Evolutionary conservation across 2,329 filamentous ascomycete species (phyloP), one percentile per base, ranked within the genome.

Genomic region (Eurotiales sp.): DNA sequence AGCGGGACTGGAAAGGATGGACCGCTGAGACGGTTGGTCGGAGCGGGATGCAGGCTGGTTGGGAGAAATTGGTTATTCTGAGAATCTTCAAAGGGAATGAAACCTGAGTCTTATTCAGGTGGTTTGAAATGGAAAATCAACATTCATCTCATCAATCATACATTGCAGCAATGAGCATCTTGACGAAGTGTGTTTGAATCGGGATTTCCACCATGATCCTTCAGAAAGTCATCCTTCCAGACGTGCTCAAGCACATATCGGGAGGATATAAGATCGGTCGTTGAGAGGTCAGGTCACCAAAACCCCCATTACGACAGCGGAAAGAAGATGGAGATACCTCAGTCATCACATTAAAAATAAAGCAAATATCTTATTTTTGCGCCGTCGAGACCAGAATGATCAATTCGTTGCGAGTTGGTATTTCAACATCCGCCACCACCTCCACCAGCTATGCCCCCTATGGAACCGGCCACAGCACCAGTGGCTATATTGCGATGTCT

Each of bases 21-120:
- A 77, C 69, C 55, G 88, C 82, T 8, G 84, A 90, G 66, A 88
- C 82, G 15, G 90, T 95, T 4, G 86, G 88, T 6, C 80, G 78
- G 49, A 96, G 90, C 69, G 92, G 92, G 44, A 90, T 86, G 75
- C 83, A 87, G 68, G 92, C 87, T 25, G 93, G 93, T 0, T 96
- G 92, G 91, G 93, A 99, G 75, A 95, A 87, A 73, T 75, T 99
- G 69, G 86, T 90, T 64, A 87, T 99, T 61, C 75, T 97, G 60
- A 82, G 91, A 65, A 87, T 96, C 65, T 95, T 89, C 87, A 81
- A 83, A 62, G 59, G 60, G 41, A 39, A 23, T 22, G 21, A 15
- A 43, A n/a, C 3, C 30, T 32, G 5, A n/a, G 22, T 7, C 34
- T 22, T 8, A 15, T 32, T 12, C 39, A 25, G 14, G 2, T 29